A percentile compares a stretch with the other conserved stretches of the same genome.
phyloP scores from a whole-genome alignment of 352 stramenopile genomes.

The Phytopythium mirpurense region DNA sequence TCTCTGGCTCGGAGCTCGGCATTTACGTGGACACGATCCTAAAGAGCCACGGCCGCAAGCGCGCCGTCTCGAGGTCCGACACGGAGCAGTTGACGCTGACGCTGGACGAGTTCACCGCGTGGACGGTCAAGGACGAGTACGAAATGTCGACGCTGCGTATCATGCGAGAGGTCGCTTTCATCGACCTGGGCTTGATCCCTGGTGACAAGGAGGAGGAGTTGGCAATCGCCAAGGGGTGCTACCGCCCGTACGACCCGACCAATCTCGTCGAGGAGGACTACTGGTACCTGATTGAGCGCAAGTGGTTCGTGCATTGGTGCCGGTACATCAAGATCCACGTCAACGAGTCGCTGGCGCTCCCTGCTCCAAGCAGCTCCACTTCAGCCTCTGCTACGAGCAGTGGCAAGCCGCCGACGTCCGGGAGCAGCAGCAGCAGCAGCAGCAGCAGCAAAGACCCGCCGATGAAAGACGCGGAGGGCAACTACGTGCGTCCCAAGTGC shows the following conservation, averaged over 20 bases:
- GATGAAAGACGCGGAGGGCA: conserved; percentile 75
- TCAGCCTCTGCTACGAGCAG: conserved; percentile 16
- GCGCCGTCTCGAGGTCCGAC: conserved; percentile 24
- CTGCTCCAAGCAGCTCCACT: conserved; percentile 7
- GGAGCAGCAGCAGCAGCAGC: conserved; percentile 7
- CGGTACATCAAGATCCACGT: conserved; percentile 62
- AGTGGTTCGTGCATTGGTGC: conserved; percentile 85
- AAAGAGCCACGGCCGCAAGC: conserved; percentile 41
- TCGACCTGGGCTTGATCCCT: conserved; percentile 72
- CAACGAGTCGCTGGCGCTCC: conserved; percentile 25
- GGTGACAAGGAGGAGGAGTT: conserved; percentile 76
- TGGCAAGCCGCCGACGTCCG: conserved; percentile 29
- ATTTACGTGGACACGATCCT: conserved; percentile 78
- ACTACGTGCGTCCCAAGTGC: conserved; percentile 75
- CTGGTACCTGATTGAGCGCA: conserved; percentile 81
- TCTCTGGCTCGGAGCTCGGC: conserved; percentile 74
- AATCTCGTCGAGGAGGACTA: conserved; percentile 75
- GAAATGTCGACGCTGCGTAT: conserved; percentile 75
- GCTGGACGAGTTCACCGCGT: conserved; percentile 65
- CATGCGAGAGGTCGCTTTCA: conserved; percentile 83
- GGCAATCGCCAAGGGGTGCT: conserved; percentile 63
- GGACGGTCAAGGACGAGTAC: conserved; percentile 62
- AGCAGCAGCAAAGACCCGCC: conserved; percentile 44
- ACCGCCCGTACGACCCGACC: conserved; percentile 62
- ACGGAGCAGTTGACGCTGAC: conserved; percentile 38